Evolutionary conservation across 2,329 filamentous ascomycete genomes (phyloP), one percentile per base, ranked within the genome.

Genomic region (Trichoderma atroviride): DNA sequence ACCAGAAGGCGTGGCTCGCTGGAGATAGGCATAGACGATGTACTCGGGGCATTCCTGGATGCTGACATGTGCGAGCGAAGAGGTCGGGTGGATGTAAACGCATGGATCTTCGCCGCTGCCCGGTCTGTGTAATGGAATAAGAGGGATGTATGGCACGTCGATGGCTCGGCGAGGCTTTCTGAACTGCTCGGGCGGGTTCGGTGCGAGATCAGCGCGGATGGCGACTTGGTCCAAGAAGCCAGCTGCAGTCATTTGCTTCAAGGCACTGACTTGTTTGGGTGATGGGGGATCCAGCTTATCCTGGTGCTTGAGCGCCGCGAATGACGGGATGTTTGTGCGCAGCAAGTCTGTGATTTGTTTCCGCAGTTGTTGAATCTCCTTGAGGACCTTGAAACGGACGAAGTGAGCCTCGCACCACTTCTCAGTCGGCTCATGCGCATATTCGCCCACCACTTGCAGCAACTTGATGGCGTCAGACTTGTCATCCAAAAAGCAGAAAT

Each of bases 191-290:
- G 90, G 89, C 0, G 92, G 92, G 14, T 85, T 86, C 0, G 93
- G 92, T 0, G 93, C 86, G n/a, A 93, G 83, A 79, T 99, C 95
- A 4, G 92, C 93, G 70, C 96, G 92, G 74, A 98, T 94, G 57
- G 96, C 96, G 52, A 99, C 87, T 74, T 97, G 92, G 79, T 99
- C 96, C 75, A 98, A 89, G 81, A 97, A 98, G 0, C 95, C 96
- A 0, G 93, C 91, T 0, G 95, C 93, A 27, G 93, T 89, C 81
- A 98, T 96, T 77, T 97, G 93, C 79, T 96, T 97, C 33, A 99
- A 84, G 0, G 93, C 89, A 58, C 90, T 89, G 33, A 96, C 83
- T 76, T 94, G 91, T 73, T 89, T 91, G 7, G 89, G 82, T 0
- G 87, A 87, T 0, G 89, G 89, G 0, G 84, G 83, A 59, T 86